These are phyloP conservation scores for Phlebiopsis flavidoalba DNA, from an alignment of 768 basidiomycete species.

Conservation along the genomic window DNA sequence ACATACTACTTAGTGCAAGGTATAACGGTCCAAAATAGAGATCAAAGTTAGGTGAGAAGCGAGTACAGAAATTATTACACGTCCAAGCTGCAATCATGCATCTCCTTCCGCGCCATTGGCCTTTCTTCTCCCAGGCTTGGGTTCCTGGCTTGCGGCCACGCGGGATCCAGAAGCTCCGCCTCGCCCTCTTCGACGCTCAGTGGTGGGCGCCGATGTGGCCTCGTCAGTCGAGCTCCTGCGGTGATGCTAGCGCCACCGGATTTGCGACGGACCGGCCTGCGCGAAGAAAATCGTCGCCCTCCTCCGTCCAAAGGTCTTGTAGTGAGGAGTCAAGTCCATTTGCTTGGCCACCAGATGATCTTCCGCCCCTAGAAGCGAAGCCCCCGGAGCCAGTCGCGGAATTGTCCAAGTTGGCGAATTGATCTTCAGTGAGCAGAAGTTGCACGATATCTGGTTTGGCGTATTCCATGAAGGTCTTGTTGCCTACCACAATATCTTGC, in stretches of 20 bases:
- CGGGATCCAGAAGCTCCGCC: conserved; percentile 9
- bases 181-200: conserved; percentile 7
- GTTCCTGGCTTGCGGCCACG: conserved; percentile 12
- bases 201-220: conserved; percentile 19
- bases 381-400: conserved; percentile 28
- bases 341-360: conserved; percentile 29
- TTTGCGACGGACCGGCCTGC: conserved; percentile 33
- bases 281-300: conserved; percentile 86
- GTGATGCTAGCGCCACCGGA: conserved; percentile 14
- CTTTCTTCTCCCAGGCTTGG: conserved; percentile 13
- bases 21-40: conserved; percentile 13
- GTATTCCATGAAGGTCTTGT: conserved; percentile 90
- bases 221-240: conserved; percentile 24
- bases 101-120: conserved; percentile 7
- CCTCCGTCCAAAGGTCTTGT: conserved; percentile 80
- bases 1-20: conserved; percentile 1
- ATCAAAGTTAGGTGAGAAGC: conserved; percentile 8
- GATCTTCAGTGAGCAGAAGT: conserved; percentile 90
- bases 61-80: background rate
- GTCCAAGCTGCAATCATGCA: background rate
- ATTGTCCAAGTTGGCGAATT: conserved; percentile 67
- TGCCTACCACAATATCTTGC: conserved; percentile 98
- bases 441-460: conserved; percentile 96
- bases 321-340: conserved; percentile 33
- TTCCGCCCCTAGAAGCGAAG: conserved; percentile 28